These are phyloP conservation scores for Xanthoconium stramineum DNA, from an alignment of 768 basidiomycete species.

Conservation along the genomic window DNA sequence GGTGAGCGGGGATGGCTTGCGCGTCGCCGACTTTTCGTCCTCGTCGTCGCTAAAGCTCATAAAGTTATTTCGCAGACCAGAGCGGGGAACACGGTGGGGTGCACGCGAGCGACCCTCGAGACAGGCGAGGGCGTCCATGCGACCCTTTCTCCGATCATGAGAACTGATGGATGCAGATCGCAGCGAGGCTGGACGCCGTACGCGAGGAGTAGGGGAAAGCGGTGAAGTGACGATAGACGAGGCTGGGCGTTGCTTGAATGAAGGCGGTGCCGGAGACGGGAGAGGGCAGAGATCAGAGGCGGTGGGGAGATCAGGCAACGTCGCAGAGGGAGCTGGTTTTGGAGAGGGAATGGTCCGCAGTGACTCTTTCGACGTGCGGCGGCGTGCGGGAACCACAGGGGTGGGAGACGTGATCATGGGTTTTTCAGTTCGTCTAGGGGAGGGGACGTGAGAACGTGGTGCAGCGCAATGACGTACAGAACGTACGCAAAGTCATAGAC, in stretches of 20 bases:
- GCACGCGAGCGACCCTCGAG: slow-evolving; percentile 52
- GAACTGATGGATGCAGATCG: slow-evolving; percentile 43
- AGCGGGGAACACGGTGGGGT: slow-evolving; percentile 18
- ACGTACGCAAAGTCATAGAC: slow-evolving; percentile 14
- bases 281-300: background rate
- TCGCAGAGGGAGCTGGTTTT: slow-evolving; percentile 55
- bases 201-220: slow-evolving; percentile 10
- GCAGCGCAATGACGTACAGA: background rate
- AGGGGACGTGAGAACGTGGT: background rate
- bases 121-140: slow-evolving; percentile 59
- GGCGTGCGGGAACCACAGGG: slow-evolving; percentile 11
- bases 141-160: slow-evolving; percentile 43
- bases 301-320: slow-evolving; percentile 45
- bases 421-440: slow-evolving; percentile 25
- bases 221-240: slow-evolving; percentile 21
- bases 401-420: slow-evolving; percentile 18
- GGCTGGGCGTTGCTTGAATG: slow-evolving; percentile 9
- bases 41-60: slow-evolving; percentile 71
- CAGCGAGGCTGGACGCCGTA: slow-evolving; percentile 15
- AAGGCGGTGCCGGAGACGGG: background rate
- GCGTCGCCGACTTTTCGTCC: slow-evolving; percentile 34
- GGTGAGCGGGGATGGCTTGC: background rate
- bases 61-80: slow-evolving; percentile 43
- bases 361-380: slow-evolving; percentile 39
- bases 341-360: slow-evolving; percentile 54